Percentiles rank a stretch among this genome's conserved stretches.
Evolutionary conservation across 2,329 filamentous ascomycete species (phyloP).

Genomic region (Hymenoscyphus albidus): DNA sequence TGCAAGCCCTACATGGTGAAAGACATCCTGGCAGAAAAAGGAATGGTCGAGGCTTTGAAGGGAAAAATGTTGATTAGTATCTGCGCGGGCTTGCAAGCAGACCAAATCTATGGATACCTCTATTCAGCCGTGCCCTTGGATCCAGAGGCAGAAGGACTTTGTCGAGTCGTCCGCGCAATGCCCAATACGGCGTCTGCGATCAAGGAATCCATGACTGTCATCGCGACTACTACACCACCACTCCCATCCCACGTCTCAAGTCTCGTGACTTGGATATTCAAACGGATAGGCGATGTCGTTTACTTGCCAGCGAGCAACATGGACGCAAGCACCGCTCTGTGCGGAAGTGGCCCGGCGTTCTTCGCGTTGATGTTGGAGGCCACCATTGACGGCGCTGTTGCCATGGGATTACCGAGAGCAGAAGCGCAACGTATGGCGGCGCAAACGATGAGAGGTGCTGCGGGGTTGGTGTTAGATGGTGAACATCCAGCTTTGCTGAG

Average conservation of each 20-base stretch:
- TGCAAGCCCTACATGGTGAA: constrained; percentile 77
- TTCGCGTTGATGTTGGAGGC: constrained; percentile 73
- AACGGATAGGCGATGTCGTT: constrained; percentile 66
- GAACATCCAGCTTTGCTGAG: constrained; percentile 72
- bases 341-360: constrained; percentile 72
- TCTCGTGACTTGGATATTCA: constrained; percentile 74
- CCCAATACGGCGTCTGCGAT: constrained; percentile 80
- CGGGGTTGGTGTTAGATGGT: constrained; percentile 62
- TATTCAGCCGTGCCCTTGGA: constrained; percentile 50
- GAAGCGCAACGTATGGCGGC: constrained; percentile 75
- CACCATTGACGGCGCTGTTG: constrained; percentile 71
- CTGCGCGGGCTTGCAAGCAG: constrained; percentile 68
- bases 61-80: constrained; percentile 82
- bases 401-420: constrained; percentile 69
- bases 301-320: constrained; percentile 63
- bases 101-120: constrained; percentile 63
- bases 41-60: constrained; percentile 67
- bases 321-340: constrained; percentile 71
- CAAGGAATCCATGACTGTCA: constrained; percentile 77
- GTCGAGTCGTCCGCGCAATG: constrained; percentile 72
- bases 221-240: constrained; percentile 59
- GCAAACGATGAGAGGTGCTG: constrained; percentile 72
- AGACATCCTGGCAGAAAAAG: constrained; percentile 62
- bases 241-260: constrained; percentile 49
- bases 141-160: constrained; percentile 35